phyloP scores from a whole-genome alignment of 192 early-diverging fungal genomes.

The Podila minutissima region DNA sequence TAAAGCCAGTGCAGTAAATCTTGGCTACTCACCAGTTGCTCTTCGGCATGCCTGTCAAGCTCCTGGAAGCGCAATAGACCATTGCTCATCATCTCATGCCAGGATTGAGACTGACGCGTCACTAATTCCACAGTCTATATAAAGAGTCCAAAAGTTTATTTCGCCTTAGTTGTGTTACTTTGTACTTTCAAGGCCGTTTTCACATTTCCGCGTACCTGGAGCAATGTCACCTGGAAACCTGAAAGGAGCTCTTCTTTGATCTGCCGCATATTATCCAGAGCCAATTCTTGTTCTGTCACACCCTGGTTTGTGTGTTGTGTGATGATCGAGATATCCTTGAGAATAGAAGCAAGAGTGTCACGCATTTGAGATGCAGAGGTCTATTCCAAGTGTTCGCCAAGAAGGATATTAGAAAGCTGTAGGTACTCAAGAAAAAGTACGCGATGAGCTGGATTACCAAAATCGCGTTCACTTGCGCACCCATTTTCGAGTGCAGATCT shows the following conservation, averaged over 20 bases:
- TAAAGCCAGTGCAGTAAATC: neutral
- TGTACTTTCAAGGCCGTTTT: neutral
- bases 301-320: neutral
- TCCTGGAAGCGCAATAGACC: neutral
- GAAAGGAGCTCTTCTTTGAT: neutral
- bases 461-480: constrained; percentile 6
- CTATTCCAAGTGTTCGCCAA: neutral
- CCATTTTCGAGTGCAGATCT: constrained; percentile 7
- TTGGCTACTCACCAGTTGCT: neutral
- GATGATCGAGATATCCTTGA: neutral
- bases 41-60: neutral
- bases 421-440: neutral
- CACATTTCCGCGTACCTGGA: neutral
- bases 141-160: neutral
- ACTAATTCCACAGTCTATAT: neutral
- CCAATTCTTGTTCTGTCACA: neutral
- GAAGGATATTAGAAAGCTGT: neutral
- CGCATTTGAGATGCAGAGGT: neutral
- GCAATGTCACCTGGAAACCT: neutral
- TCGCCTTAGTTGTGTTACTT: neutral
- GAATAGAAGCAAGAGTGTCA: neutral
- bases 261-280: neutral
- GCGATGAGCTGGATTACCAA: constrained; percentile 1
- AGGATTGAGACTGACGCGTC: neutral
- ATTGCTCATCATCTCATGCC: neutral